phyloP scores from a whole-genome alignment of 176 grass and related monocot species.

The Leersia perrieri region DNA sequence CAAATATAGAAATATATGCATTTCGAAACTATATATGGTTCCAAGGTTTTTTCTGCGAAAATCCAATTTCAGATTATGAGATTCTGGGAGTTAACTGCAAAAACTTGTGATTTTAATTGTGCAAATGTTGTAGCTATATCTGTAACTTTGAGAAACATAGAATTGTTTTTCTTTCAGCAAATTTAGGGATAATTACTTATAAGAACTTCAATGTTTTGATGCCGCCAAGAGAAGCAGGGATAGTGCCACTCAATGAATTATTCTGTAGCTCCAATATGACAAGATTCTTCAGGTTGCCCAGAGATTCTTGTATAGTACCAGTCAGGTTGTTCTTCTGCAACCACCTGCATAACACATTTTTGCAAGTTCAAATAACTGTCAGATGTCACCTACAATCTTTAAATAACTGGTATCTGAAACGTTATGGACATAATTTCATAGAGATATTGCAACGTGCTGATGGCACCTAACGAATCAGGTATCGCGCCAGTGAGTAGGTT shows the following conservation, averaged over 20 bases:
- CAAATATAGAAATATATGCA: background rate
- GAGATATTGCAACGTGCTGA: conserved; percentile 11
- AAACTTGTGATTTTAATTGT: background rate
- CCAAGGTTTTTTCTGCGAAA: background rate
- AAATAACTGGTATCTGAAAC: background rate
- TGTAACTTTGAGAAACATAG: too few species aligned
- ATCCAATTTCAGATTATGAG: background rate
- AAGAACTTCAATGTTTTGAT: conserved; percentile 19
- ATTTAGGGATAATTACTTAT: conserved; percentile 9
- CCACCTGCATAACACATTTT: background rate
- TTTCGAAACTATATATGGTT: background rate
- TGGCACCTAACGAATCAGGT: background rate
- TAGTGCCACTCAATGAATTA: conserved; percentile 12
- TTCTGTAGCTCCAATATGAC: conserved; percentile 2
- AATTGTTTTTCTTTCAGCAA: too few species aligned
- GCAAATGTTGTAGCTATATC: background rate
- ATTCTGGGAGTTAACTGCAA: background rate
- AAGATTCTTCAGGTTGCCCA: conserved; percentile 34
- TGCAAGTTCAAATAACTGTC: background rate
- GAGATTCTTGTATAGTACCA: background rate
- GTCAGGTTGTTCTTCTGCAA: conserved; percentile 25
- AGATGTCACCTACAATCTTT: background rate
- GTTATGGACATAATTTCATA: background rate
- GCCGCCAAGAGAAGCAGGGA: conserved; percentile 29
- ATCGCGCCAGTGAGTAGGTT: conserved; percentile 11